Evolutionary conservation across 331 rosid genomes (phyloP).

Genomic region (Pyracantha coccinea): DNA sequence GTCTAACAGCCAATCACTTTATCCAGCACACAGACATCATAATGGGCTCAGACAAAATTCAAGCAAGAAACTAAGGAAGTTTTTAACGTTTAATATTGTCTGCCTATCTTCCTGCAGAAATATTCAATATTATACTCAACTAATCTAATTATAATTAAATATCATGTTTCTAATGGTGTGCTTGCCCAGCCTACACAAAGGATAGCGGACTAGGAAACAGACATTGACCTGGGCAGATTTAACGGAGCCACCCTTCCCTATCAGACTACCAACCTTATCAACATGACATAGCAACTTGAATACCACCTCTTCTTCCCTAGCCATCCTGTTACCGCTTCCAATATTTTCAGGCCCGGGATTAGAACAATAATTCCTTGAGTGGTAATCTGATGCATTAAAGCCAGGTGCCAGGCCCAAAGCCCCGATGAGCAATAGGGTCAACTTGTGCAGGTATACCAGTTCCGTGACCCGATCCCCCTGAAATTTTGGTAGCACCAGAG

Average conservation of each 20-base stretch:
- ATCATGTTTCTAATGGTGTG: no score
- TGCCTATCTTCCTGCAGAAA: no score
- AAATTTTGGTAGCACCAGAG: slow-evolving; percentile 36
- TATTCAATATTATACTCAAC: no score
- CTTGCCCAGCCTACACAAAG: no score
- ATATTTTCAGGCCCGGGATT: slow-evolving; percentile 44
- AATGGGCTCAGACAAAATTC: neutral
- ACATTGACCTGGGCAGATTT: no score
- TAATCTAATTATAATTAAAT: neutral
- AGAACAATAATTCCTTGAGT: slow-evolving; percentile 48
- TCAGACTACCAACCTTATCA: slow-evolving; percentile 85
- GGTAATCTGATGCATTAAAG: slow-evolving; percentile 36
- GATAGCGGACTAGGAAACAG: no score
- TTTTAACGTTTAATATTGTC: no score
- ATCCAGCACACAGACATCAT: neutral
- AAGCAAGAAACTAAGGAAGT: neutral
- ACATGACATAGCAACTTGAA: slow-evolving; percentile 69
- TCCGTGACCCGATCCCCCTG: slow-evolving; percentile 29
- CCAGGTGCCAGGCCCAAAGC: slow-evolving; percentile 29
- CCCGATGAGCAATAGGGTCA: slow-evolving; percentile 42
- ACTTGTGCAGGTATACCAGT: slow-evolving; percentile 22
- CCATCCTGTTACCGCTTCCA: slow-evolving; percentile 46
- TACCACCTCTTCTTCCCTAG: slow-evolving; percentile 73
- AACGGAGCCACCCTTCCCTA: slow-evolving; percentile 82
- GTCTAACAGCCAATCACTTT: neutral